Evolutionary conservation across 345 rosid species (phyloP), one percentile per base, ranked within the genome.

Genomic region (Xanthoceras sorbifolium): DNA sequence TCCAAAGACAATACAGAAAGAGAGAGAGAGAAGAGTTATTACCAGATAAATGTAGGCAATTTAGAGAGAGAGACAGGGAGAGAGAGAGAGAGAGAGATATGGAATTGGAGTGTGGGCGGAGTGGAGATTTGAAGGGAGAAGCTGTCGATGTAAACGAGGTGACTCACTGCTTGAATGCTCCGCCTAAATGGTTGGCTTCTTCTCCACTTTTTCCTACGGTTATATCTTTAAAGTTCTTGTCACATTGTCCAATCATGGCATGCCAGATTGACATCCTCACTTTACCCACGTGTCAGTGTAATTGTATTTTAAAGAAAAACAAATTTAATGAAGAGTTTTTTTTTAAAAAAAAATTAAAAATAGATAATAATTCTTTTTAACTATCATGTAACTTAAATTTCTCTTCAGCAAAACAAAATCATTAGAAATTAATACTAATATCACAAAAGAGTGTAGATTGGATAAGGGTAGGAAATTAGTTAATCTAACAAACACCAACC

Each of bases 91-190:
- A 64, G 71, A 8, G 60, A 15, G 66, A 1, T 38, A 38, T 0
- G 42, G 11, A 6, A 6, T 38, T 9, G 42, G 42, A 6, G 25
- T 4, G 20, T 55, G 4, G 67, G 63, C 28, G 54, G 38, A 64
- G 64, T 15, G 11, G 63, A 67, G 69, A 64, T 63, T 63, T 80
- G 62, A 61, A 76, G 70, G 74, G 74, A 40, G 64, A 23, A 77
- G 60, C 5, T 40, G 78, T 66, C 89, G 86, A 86, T 86, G 71
- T 23, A 77, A 84, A 84, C 89, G 84, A 86, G 87, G 89, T 22
- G 69, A 31, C 63, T 23, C 64, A 42, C 48, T 6, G 68, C 74
- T 81, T 76, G 87, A 79, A 77, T 67, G 76, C 80, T 88, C 91
- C 87, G 91, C 86, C 89, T 44, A 5, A 32, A 40, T 72, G 31